Evolutionary conservation across 164 flowering plant genomes (phyloP).

Genomic region (Kalanchoe fedtschenkoi): DNA sequence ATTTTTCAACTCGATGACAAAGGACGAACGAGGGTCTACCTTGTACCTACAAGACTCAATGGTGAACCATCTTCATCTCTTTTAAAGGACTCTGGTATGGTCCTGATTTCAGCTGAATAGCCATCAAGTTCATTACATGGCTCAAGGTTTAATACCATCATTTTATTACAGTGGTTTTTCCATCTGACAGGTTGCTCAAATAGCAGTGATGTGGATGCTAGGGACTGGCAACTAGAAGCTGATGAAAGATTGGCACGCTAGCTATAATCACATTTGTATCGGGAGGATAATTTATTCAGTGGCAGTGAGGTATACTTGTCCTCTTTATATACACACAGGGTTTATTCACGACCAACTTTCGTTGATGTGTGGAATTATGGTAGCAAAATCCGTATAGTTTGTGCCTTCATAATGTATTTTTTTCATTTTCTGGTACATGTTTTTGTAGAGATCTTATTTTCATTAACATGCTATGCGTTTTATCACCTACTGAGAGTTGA

Average conservation of each 20-base stretch:
- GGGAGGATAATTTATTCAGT: slow-evolving; percentile 32
- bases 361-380: not conserved
- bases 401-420: no score
- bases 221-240: slow-evolving; percentile 71
- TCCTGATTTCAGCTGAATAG: slow-evolving; percentile 28
- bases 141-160: slow-evolving; percentile 15
- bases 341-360: not conserved
- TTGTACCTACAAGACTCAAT: slow-evolving; percentile 12
- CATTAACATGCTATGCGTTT: not conserved
- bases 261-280: slow-evolving; percentile 81
- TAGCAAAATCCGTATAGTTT: not conserved
- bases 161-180: slow-evolving; percentile 6
- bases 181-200: slow-evolving; percentile 10
- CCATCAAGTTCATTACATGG: slow-evolving; percentile 27
- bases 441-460: not conserved
- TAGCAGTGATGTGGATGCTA: slow-evolving; percentile 27
- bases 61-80: slow-evolving; percentile 32
- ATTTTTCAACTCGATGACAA: slow-evolving; percentile 26
- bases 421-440: no score
- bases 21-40: slow-evolving; percentile 19
- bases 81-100: slow-evolving; percentile 31
- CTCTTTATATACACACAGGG: not conserved
- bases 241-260: slow-evolving; percentile 85
- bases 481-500: not conserved
- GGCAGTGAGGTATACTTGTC: slow-evolving; percentile 37